A percentile compares a stretch with the other conserved stretches of the same genome.
These are phyloP conservation scores for Neonectria magnoliae DNA, from an alignment of 2,329 filamentous ascomycete genomes.

Conservation along the genomic window DNA sequence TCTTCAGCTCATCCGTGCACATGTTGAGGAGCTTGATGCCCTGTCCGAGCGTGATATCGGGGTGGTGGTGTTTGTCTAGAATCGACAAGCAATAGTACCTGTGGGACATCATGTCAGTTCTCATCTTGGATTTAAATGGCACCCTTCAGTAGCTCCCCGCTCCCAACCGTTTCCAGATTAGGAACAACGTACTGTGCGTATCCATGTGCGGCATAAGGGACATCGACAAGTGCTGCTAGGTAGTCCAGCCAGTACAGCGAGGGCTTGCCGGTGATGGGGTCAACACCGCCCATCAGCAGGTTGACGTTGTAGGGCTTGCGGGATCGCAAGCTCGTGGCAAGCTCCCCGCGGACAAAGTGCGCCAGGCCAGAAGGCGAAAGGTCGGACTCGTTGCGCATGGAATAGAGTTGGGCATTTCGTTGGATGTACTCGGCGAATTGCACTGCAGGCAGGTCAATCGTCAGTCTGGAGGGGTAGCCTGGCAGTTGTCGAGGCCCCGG, in stretches of 20 bases:
- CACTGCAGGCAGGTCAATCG: constrained; percentile 64
- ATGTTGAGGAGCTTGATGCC: constrained; percentile 92
- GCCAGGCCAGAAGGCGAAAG: constrained; percentile 89
- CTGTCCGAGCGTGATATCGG: constrained; percentile 87
- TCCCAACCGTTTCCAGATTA: neutral
- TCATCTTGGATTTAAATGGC: neutral
- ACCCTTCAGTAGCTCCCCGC: neutral
- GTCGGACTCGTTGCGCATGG: constrained; percentile 96
- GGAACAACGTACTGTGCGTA: constrained; percentile 83
- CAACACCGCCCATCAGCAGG: constrained; percentile 91
- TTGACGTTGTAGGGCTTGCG: constrained; percentile 97
- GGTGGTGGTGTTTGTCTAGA: constrained; percentile 98
- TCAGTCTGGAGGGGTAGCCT: constrained; percentile 19
- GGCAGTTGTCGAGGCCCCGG: neutral
- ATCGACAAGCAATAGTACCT: constrained; percentile 98
- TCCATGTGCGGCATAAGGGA: constrained; percentile 96
- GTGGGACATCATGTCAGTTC: constrained; percentile 36
- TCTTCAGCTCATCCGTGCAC: constrained; percentile 97
- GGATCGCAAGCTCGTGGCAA: constrained; percentile 89
- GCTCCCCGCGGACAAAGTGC: constrained; percentile 92
- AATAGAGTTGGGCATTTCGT: constrained; percentile 97
- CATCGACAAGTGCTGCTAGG: constrained; percentile 84
- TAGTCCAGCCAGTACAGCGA: constrained; percentile 98
- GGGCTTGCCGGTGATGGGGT: constrained; percentile 90
- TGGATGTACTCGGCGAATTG: constrained; percentile 99